phyloP scores from a whole-genome alignment of 78 protist genomes.

The Guillardia theta region DNA sequence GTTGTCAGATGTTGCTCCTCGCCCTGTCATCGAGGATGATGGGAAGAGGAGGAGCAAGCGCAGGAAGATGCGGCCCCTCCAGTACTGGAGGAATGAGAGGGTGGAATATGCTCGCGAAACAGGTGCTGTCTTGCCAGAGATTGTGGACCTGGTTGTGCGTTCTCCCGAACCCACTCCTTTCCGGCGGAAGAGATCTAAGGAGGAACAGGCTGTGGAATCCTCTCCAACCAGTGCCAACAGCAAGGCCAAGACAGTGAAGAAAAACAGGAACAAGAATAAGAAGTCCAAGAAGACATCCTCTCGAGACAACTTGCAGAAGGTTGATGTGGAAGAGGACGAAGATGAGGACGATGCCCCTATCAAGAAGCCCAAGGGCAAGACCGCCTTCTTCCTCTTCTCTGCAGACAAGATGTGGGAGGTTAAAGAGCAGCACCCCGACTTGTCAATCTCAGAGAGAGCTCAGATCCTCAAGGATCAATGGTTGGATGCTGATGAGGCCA shows the following conservation, averaged over 20 bases:
- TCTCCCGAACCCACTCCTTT: conserved; percentile 1
- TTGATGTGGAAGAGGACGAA: neutral
- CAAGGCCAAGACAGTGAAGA: conserved; percentile 8
- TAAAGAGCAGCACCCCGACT: neutral
- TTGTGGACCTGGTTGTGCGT: neutral
- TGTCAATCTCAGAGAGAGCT: neutral
- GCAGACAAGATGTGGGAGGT: neutral
- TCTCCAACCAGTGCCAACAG: neutral
- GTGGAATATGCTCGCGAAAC: neutral
- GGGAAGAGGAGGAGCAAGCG: neutral
- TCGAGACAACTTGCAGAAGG: neutral
- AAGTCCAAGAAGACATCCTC: neutral
- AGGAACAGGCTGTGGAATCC: neutral
- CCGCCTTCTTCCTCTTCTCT: neutral
- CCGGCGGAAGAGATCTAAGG: neutral
- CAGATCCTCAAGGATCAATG: neutral
- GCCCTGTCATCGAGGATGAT: neutral
- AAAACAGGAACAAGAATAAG: neutral
- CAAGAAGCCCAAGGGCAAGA: neutral
- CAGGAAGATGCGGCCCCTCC: conserved; percentile 8
- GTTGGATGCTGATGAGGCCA: no score
- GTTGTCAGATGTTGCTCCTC: neutral
- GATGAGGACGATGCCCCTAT: neutral
- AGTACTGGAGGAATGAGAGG: conserved; percentile 15
- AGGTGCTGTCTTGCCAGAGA: neutral